phyloP scores from a whole-genome alignment of 2,329 filamentous ascomycete species.

The Colletotrichum salicis region DNA sequence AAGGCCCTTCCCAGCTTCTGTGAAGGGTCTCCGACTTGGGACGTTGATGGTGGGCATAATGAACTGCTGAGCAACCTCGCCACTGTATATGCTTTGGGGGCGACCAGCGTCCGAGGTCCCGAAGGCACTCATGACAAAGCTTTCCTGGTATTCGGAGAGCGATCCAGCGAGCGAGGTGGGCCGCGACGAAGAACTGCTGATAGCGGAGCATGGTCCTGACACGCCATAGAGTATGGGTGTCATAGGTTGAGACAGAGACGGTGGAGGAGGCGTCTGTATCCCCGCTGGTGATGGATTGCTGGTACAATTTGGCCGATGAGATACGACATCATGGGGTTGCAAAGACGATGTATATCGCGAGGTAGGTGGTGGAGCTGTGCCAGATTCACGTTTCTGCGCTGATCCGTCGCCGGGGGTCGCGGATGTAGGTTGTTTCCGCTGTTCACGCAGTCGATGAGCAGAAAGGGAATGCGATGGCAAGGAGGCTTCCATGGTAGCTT shows the following conservation, averaged over 20 bases:
- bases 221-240: constrained; percentile 57
- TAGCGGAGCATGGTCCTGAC: constrained; percentile 51
- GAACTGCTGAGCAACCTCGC: constrained; percentile 74
- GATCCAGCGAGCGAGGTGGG: constrained; percentile 62
- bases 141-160: constrained; percentile 52
- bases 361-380: background rate
- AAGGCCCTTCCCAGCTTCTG: constrained; percentile 82
- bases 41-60: constrained; percentile 97
- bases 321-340: constrained; percentile 8
- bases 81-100: constrained; percentile 50
- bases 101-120: constrained; percentile 28
- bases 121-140: constrained; percentile 41
- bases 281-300: constrained; percentile 17
- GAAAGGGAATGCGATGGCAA: constrained; percentile 41
- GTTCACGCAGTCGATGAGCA: constrained; percentile 43
- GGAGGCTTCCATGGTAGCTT: constrained; percentile 57
- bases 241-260: constrained; percentile 53
- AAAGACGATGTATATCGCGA: constrained; percentile 39
- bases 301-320: background rate
- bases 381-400: constrained; percentile 15
- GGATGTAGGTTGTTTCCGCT: constrained; percentile 43
- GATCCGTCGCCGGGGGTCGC: background rate
- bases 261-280: constrained; percentile 26
- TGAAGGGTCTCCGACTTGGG: constrained; percentile 89
- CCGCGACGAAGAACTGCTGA: constrained; percentile 64